Conservation (phyloP, 805 yeast genomes). For the Yamadazyma endophytica region DNA sequence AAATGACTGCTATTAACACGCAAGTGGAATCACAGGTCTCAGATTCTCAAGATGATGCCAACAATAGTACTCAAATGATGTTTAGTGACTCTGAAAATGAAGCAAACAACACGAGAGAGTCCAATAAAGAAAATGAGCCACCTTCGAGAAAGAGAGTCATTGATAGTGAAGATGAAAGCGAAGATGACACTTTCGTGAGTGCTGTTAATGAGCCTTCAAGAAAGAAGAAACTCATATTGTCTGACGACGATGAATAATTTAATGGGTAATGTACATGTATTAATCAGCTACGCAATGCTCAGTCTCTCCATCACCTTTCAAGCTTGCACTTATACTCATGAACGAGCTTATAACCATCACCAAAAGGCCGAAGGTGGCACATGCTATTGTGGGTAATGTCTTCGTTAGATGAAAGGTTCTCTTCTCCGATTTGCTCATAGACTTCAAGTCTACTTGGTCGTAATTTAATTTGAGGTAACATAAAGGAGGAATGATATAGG, state of each 20-base stretch:
- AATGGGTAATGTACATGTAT: slow-evolving; percentile 12
- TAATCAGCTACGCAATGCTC: slow-evolving; percentile 48
- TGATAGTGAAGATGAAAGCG: slow-evolving; percentile 14
- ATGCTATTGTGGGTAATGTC: slow-evolving; percentile 54
- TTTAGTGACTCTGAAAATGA: slow-evolving; percentile 6
- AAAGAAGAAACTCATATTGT: slow-evolving; percentile 21
- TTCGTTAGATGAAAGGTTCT: slow-evolving; percentile 28
- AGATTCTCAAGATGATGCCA: slow-evolving; percentile 1
- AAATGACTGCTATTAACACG: neutral
- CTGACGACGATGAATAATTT: slow-evolving; percentile 26
- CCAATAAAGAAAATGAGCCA: slow-evolving; percentile 9
- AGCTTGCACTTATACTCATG: slow-evolving; percentile 57
- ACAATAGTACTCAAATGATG: slow-evolving; percentile 6
- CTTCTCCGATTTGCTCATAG: slow-evolving; percentile 17
- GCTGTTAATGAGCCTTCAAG: slow-evolving; percentile 12
- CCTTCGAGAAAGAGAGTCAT: slow-evolving; percentile 6
- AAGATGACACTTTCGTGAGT: slow-evolving; percentile 10
- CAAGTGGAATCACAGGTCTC: slow-evolving; percentile 1
- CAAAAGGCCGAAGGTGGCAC: slow-evolving; percentile 66
- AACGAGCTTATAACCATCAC: slow-evolving; percentile 80
- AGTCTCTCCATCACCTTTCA: slow-evolving; percentile 27
- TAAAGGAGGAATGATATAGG: slow-evolving; percentile 85
- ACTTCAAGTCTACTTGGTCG: slow-evolving; percentile 32
- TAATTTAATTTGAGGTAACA: slow-evolving; percentile 68
- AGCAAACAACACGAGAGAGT: neutral